Conservation (phyloP, 768 basidiomycete genomes). For the Psilocybe cubensis region DNA sequence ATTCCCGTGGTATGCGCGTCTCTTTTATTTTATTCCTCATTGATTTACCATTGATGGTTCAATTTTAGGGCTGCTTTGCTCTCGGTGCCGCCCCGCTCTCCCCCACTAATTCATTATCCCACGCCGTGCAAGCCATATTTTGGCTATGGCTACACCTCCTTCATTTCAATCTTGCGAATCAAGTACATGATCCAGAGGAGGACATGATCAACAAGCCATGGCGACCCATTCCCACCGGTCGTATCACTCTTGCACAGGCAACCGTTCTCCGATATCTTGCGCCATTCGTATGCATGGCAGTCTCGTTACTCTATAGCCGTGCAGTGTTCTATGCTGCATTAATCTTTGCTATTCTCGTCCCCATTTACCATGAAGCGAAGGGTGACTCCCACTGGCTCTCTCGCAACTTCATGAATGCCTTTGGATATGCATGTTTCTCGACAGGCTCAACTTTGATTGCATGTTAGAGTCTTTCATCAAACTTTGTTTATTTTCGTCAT, state of each 20-base stretch:
- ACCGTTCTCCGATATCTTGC: conserved; percentile 38
- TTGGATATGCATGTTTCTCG: conserved; percentile 40
- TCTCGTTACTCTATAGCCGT: conserved; percentile 34
- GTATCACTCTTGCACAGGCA: conserved; percentile 39
- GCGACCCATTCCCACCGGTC: conserved; percentile 47
- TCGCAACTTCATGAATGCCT: conserved; percentile 41
- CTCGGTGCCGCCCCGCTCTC: conserved; percentile 26
- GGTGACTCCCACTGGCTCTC: conserved; percentile 40
- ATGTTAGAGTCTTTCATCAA: conserved; percentile 23
- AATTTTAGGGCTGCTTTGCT: conserved; percentile 25
- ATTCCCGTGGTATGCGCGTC: conserved; percentile 45
- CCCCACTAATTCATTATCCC: conserved; percentile 19
- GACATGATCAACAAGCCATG: conserved; percentile 48
- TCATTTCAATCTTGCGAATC: conserved; percentile 49
- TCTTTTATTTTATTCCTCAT: background rate
- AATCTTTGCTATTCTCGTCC: conserved; percentile 32
- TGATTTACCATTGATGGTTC: background rate
- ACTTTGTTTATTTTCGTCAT: background rate
- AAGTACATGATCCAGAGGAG: conserved; percentile 43
- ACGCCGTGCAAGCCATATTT: conserved; percentile 29
- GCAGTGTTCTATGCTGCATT: conserved; percentile 35
- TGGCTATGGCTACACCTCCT: conserved; percentile 53
- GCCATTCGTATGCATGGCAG: conserved; percentile 35
- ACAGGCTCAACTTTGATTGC: conserved; percentile 41
- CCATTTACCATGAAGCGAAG: conserved; percentile 42